Conservation (phyloP, 1,284 basidiomycete genomes). For the Earliella scabrosa region DNA sequence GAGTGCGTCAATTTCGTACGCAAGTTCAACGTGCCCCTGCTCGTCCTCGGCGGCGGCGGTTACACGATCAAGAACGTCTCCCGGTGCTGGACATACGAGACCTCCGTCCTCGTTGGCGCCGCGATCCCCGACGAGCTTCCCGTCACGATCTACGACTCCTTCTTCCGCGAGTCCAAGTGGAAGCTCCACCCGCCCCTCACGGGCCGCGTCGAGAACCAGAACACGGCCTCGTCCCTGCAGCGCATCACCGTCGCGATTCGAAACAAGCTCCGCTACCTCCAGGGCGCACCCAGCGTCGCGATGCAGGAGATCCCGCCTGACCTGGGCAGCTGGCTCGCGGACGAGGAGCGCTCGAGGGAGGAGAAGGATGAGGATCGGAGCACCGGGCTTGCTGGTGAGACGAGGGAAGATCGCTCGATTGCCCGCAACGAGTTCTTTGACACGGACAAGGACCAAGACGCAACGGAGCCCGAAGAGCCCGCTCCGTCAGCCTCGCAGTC, state of each 20-base stretch:
- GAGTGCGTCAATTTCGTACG: slow-evolving; percentile 98
- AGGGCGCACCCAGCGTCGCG: slow-evolving; percentile 94
- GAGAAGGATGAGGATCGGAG: slow-evolving; percentile 74
- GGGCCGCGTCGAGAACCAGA: slow-evolving; percentile 92
- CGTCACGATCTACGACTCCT: slow-evolving; percentile 88
- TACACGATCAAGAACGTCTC: slow-evolving; percentile 97
- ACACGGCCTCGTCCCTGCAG: slow-evolving; percentile 82
- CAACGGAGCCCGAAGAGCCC: slow-evolving; percentile 17
- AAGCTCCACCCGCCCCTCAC: slow-evolving; percentile 93
- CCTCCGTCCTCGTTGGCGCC: slow-evolving; percentile 88
- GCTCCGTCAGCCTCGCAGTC: slow-evolving; percentile 9
- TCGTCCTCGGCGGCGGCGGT: slow-evolving; percentile 94
- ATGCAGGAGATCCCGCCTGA: slow-evolving; percentile 98
- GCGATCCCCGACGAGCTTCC: slow-evolving; percentile 88
- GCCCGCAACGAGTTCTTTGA: slow-evolving; percentile 75
- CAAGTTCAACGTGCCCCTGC: slow-evolving; percentile 87
- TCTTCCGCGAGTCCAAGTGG: slow-evolving; percentile 91
- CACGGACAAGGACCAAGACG: slow-evolving; percentile 60
- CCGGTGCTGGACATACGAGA: slow-evolving; percentile 99
- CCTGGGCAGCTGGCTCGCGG: slow-evolving; percentile 77
- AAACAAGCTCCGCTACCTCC: slow-evolving; percentile 92
- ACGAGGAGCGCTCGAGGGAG: slow-evolving; percentile 74
- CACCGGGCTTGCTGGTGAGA: slow-evolving; percentile 62
- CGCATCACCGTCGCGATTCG: slow-evolving; percentile 85
- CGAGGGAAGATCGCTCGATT: slow-evolving; percentile 51